phyloP scores from a whole-genome alignment of 495 filamentous ascomycete genomes.

The Pseudoneurospora amorphoporcata region DNA sequence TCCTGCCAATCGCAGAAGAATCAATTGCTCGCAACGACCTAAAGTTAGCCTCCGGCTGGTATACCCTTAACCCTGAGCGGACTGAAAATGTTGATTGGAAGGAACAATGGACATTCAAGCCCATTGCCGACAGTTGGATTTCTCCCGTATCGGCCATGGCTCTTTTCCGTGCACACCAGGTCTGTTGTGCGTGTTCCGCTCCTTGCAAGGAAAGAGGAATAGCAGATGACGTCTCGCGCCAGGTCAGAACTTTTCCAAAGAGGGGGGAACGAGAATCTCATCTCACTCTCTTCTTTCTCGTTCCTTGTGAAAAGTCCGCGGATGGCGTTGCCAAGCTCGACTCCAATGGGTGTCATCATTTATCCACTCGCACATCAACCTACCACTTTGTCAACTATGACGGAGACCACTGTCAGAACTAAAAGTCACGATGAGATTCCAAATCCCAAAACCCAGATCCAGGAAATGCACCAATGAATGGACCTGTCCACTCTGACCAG shows the following conservation, averaged over 20 bases:
- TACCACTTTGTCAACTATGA: not conserved
- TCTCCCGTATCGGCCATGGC: not conserved
- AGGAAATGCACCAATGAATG: not conserved
- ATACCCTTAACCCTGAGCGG: too few species aligned
- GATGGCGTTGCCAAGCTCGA: not conserved
- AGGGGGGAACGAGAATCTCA: not conserved
- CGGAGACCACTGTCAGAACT: not conserved
- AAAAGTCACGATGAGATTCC: not conserved
- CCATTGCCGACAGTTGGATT: not conserved
- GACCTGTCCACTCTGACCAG: not conserved
- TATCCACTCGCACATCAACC: not conserved
- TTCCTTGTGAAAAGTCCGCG: not conserved
- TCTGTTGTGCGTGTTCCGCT: not conserved
- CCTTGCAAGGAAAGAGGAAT: not conserved
- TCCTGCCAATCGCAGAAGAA: not conserved
- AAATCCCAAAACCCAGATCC: not conserved
- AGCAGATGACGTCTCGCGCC: not conserved
- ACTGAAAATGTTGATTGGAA: not conserved
- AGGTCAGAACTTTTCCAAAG: not conserved
- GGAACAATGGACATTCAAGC: not conserved
- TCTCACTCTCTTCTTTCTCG: not conserved
- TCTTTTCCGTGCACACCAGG: not conserved
- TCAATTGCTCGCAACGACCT: not conserved
- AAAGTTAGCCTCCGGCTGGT: too few species aligned
- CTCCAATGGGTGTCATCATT: not conserved